phyloP scores from a whole-genome alignment of 2,329 filamentous ascomycete genomes.

The Cytospora mali region DNA sequence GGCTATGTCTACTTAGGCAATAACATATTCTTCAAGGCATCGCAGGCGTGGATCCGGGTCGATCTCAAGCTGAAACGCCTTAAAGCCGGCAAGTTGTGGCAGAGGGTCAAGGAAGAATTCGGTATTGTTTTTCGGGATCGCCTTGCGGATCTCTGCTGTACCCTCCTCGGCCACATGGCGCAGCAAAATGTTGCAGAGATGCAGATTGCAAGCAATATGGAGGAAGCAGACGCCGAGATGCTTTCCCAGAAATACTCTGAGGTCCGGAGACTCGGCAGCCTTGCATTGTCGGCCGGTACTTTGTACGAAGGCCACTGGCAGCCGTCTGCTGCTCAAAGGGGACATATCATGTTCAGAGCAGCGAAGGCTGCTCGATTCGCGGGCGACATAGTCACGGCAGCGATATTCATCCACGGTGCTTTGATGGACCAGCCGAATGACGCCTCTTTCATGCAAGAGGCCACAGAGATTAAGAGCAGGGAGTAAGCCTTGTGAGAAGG shows the following conservation, averaged over 20 bases:
- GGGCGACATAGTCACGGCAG: not conserved
- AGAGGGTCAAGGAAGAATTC: not conserved
- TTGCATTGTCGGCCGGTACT: too few species aligned
- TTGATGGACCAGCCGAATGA: conserved; percentile 4
- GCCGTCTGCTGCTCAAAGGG: conserved; percentile 15
- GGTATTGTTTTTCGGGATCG: not conserved
- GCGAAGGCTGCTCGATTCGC: conserved; percentile 15
- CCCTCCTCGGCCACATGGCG: not conserved
- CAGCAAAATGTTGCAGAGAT: conserved; percentile 1
- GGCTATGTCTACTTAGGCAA: conserved; percentile 15
- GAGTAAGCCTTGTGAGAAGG: too few species aligned
- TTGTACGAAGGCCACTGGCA: too few species aligned
- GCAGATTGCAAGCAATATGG: too few species aligned
- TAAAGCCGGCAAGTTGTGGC: conserved; percentile 11
- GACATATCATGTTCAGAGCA: conserved; percentile 13
- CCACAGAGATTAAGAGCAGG: conserved; percentile 2
- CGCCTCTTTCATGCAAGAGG: conserved; percentile 7
- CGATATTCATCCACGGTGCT: conserved; percentile 2
- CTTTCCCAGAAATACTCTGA: too few species aligned
- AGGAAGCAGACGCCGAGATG: not conserved
- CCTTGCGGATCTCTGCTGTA: not conserved
- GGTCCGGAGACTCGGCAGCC: too few species aligned
- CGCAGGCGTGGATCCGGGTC: not conserved
- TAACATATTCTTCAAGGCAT: conserved; percentile 1
- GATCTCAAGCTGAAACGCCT: conserved; percentile 13